Evolutionary conservation across 2,329 filamentous ascomycete species (phyloP).

Genomic region (Pseudogymnoascus sp.): DNA sequence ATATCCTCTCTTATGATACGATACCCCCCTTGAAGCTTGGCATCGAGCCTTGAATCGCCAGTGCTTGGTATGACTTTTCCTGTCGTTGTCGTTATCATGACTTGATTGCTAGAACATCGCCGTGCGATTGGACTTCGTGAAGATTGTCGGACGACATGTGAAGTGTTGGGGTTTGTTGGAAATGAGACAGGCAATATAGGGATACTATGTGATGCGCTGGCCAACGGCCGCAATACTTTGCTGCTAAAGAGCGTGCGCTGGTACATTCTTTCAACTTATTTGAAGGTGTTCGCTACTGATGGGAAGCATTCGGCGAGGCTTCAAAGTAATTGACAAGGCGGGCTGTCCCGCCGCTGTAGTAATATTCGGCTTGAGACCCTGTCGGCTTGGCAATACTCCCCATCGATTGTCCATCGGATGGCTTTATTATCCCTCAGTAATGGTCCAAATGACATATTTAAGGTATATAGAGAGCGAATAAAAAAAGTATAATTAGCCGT

Average conservation of each 20-base stretch:
- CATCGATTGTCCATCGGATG: too few relatives aligned
- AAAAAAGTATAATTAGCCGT: too few relatives aligned
- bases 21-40: background rate
- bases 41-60: background rate
- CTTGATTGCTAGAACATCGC: background rate
- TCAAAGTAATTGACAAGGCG: background rate
- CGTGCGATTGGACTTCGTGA: background rate
- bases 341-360: background rate
- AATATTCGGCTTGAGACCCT: background rate
- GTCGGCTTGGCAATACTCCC: background rate
- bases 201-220: background rate
- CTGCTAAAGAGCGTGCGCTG: background rate
- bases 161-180: background rate
- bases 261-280: background rate
- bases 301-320: background rate
- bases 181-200: background rate
- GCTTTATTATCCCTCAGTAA: too few relatives aligned
- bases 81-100: background rate
- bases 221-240: background rate
- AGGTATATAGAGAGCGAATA: too few relatives aligned
- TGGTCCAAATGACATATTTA: too few relatives aligned
- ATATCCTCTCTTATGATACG: background rate
- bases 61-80: background rate
- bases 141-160: background rate
- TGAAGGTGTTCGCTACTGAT: background rate